Evolutionary conservation across 2,329 filamentous ascomycete genomes (phyloP), one percentile per base, ranked within the genome.

Genomic region (Cadophora malorum): DNA sequence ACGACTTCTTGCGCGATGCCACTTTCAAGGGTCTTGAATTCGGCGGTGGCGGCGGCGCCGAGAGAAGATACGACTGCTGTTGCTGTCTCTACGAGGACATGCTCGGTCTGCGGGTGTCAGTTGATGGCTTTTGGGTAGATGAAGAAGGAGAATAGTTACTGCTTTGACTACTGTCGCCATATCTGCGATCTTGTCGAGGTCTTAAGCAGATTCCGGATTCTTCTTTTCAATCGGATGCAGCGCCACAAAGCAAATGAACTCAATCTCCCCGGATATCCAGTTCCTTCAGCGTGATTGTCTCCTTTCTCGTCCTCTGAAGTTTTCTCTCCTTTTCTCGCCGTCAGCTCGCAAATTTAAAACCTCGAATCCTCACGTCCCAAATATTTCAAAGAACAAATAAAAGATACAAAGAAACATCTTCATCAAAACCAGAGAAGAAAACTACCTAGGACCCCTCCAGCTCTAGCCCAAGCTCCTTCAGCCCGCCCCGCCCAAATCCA

Each of bases 1-100:
- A 67, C 62, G 21, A 66, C 67, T 61, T 74, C 71, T n/a, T 72
- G 59, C 2, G 65, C 67, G 28, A 73, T 45, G 21, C 67, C 64
- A 25, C 67, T 68, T 50, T 66, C 65, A 49, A 74, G 67, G 16
- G 53, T 60, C 33, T 74, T 71, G 19, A 72, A 47, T 47, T 73
- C 72, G 35, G 41, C 66, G n/a, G 65, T 68, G 0, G 62, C 56
- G 12, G 56, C 33, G 21, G 47, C 52, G 14, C 49, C 52, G 14
- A 64, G 31, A 7, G 33, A 23, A 21, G 50, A 45, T 25, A 35
- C 23, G 8, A 64, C 63, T 31, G 52, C 63, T 7, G 38, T 49
- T 41, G 63, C 63, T 12, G 63, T 58, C 21, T 56, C 63, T 14
- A 64, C 63, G 28, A 58, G 62, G n/a, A 64, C 62, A 23, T 56